Base-by-base conservation (phyloP, 352 stramenopile genomes). In the Phytophthora crassamura region DNA sequence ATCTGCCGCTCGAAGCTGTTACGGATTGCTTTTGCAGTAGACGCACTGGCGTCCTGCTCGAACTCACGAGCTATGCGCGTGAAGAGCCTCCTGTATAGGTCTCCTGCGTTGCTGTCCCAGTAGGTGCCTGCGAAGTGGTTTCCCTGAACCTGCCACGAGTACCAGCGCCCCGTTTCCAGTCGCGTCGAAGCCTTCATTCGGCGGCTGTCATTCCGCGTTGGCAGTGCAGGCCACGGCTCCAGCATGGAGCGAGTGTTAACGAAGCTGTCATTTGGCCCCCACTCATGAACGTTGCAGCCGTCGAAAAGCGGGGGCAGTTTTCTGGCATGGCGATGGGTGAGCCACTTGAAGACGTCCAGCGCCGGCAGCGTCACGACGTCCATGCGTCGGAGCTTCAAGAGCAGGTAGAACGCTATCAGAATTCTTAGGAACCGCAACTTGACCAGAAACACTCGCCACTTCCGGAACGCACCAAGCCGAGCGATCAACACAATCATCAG, bases 201-300 rank as follows among this genome's bases (percentile, higher is more conserved):
- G 10, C 12, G 11, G 7, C 8, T 38, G 5, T 59, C 12, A 5
- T 10, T 53, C 18, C 72, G 34, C 32, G 70, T 63, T 18, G 69
- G 60, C 16, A 69, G 76, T n/a, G 74, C 71, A 42, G 82, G 83
- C 72, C 80, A 87, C 28, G 75, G 78, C 3, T 77, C 58, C 30
- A 83, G 51, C 80, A 88, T 89, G 25, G 80, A 89, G 22, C 64
- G 64, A n/a, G 78, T 75, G 52, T 89, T 89, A 2, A 92, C 83
- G 3, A 56, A 70, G 9, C 81, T 80, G 42, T 89, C 83, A 36
- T 91, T 90, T 61, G 80, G 77, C 38, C 74, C 64, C 80, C 80
- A 89, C 9, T 81, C 47, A 16, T 77, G 59, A 3, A 46, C 30
- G 6, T 87, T 59, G 58, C 79, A 87, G 3, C 77, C 77, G 28